A percentile compares a stretch with the other conserved stretches of the same genome.
These are phyloP conservation scores for Ciborinia camelliae DNA, from an alignment of 2,329 filamentous ascomycete genomes.

Conservation along the genomic window DNA sequence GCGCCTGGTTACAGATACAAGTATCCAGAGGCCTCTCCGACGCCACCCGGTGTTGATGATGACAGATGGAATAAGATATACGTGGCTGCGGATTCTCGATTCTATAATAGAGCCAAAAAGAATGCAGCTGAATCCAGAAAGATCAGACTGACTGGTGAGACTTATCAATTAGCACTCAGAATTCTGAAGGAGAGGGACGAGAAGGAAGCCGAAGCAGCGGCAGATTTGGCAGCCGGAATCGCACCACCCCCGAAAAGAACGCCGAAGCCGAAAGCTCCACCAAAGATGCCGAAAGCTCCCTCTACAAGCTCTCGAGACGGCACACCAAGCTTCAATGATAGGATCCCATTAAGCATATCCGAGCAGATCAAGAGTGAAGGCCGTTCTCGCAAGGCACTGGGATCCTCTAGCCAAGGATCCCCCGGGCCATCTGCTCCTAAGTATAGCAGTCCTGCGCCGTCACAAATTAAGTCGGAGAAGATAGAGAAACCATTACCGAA, in stretches of 20 bases:
- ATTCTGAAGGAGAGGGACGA: slow-evolving; percentile 31
- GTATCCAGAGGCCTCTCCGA: slow-evolving; percentile 35
- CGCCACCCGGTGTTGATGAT: slow-evolving; percentile 34
- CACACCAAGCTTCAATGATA: slow-evolving; percentile 25
- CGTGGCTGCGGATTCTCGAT: slow-evolving; percentile 35
- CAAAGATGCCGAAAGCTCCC: slow-evolving; percentile 28
- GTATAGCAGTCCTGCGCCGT: slow-evolving; percentile 24
- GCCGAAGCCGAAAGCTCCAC: slow-evolving; percentile 21
- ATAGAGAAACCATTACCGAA: slow-evolving; percentile 27
- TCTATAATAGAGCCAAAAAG: slow-evolving; percentile 35
- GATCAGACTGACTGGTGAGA: slow-evolving; percentile 30
- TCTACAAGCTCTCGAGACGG: slow-evolving; percentile 28
- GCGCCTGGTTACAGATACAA: slow-evolving; percentile 35
- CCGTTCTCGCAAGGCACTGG: slow-evolving; percentile 29
- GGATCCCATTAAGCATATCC: slow-evolving; percentile 31
- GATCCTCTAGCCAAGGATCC: slow-evolving; percentile 31
- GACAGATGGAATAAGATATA: slow-evolving; percentile 36
- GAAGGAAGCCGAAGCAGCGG: slow-evolving; percentile 28
- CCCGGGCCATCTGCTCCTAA: slow-evolving; percentile 29
- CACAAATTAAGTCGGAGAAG: slow-evolving; percentile 22
- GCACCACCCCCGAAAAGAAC: slow-evolving; percentile 5
- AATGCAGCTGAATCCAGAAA: slow-evolving; percentile 31
- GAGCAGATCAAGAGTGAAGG: slow-evolving; percentile 36
- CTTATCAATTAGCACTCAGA: slow-evolving; percentile 28
- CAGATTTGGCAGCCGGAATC: slow-evolving; percentile 11